A percentile compares a stretch with the other conserved stretches of the same genome.
These are phyloP conservation scores for Hibiscus syriacus DNA, from an alignment of 345 rosid species.

Conservation along the genomic window DNA sequence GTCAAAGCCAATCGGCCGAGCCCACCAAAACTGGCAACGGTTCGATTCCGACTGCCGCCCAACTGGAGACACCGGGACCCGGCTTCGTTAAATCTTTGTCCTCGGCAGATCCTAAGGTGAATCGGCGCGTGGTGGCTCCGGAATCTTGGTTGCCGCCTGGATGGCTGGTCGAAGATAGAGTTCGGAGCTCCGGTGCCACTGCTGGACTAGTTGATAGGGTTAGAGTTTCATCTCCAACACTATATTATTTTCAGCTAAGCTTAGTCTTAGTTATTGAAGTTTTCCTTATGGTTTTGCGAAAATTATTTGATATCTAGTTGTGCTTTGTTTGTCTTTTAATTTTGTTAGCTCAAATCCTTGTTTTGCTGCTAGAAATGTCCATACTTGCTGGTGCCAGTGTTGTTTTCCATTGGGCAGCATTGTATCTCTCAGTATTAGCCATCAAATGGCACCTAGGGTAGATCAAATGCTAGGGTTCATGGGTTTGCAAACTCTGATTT, in stretches of 20 bases:
- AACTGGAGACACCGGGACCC: neutral
- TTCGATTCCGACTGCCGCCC: conserved; percentile 16
- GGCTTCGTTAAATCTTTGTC: conserved; percentile 5
- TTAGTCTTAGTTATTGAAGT: neutral
- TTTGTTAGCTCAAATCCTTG: neutral
- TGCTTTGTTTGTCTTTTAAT: neutral
- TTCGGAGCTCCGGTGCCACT: conserved; percentile 62
- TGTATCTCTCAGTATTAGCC: neutral
- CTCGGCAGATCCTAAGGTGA: conserved; percentile 13
- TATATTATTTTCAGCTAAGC: neutral
- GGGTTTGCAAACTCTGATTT: neutral
- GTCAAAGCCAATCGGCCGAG: conserved; percentile 9
- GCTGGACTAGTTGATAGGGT: conserved; percentile 84
- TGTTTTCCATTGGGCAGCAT: neutral
- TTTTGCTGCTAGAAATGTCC: neutral
- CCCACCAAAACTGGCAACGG: conserved; percentile 1
- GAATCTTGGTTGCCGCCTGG: conserved; percentile 53
- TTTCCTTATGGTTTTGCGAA: neutral
- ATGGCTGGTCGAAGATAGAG: conserved; percentile 71
- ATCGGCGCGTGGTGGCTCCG: conserved; percentile 16
- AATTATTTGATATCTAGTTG: neutral
- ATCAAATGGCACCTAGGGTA: neutral
- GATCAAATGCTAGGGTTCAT: neutral
- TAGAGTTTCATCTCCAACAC: conserved; percentile 3
- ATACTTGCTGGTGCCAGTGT: neutral